Evolutionary conservation across 2,329 filamentous ascomycete species (phyloP), one percentile per base, ranked within the genome.

Genomic region (Plectosphaerella plurivora): DNA sequence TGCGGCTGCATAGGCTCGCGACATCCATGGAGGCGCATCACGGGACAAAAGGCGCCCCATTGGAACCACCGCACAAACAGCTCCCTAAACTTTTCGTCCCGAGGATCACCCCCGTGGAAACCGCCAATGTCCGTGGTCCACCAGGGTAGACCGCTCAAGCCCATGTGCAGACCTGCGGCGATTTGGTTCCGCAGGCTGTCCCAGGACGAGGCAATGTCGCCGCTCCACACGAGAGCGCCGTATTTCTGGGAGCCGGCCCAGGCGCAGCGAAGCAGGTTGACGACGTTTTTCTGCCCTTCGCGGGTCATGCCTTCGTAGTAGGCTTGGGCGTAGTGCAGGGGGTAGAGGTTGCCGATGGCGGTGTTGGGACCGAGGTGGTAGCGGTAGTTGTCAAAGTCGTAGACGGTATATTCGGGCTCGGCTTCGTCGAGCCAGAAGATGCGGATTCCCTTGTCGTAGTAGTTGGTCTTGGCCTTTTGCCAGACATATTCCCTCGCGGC

Each of bases 61-160:
- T 87, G 84, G 63, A 88, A 88, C 85, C 84, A 88, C 2, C 85
- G 70, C 1, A 83, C 77, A 53, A 87, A 82, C 0, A 88, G 67
- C 60, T 88, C 84, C 8, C 82, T 72, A 65, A 87, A 88, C 0
- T 60, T 69, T 2, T 70, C 65, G 46, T 84, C 76, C 1, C 70
- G 63, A 0, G 83, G 81, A 54, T 84, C 73, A 0, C 84, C 84
- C 5, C 84, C 84, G 59, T 87, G 84, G 60, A 88, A 88, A 1
- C 85, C 85, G 2, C 85, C 84, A 50, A 88, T 87, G 58, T 88
- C 84, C 1, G 84, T 88, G 0, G 84, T 88, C 82, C 82, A 88
- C 83, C 83, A 87, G 0, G 82, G 77, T 10, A 87, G 73, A 0
- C 84, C 84, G 0, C 82, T 73, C 5, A 87, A 67, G 0, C 82